Conservation (phyloP, 73 alveolate genomes). For the Tetrahymena thermophila region DNA sequence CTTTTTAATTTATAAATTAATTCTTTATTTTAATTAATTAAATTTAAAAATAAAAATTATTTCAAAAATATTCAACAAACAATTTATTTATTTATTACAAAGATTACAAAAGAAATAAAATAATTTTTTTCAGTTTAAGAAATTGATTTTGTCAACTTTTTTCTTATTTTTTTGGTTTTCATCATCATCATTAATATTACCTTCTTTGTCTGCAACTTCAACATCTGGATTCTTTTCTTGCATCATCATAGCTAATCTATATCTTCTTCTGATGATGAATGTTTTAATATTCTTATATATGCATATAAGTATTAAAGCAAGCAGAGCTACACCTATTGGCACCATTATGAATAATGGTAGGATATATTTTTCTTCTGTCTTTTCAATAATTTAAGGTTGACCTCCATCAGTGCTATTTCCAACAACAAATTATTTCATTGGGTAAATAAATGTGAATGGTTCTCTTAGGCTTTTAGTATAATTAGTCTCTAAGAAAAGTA, state of each 20-base stretch:
- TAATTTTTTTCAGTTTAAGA: not conserved
- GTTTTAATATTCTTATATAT: not conserved
- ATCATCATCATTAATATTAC: not conserved
- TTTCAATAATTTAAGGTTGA: not conserved
- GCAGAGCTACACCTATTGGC: not conserved
- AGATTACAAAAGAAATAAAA: not conserved
- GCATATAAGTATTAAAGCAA: not conserved
- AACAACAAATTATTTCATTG: not conserved
- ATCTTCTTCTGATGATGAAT: not conserved
- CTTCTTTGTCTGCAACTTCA: not conserved
- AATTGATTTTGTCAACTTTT: not conserved
- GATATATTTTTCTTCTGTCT: not conserved
- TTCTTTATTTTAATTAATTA: too few species aligned
- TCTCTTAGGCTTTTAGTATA: not conserved
- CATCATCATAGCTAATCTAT: not conserved
- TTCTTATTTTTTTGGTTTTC: not conserved
- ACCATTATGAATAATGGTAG: not conserved
- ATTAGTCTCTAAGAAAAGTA: not conserved
- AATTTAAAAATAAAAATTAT: not conserved
- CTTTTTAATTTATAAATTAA: too few species aligned
- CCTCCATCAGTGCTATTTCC: not conserved
- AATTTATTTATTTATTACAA: not conserved
- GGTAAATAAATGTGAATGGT: not conserved
- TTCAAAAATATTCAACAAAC: not conserved
- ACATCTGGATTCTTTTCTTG: not conserved